Base-by-base conservation (phyloP, 768 basidiomycete genomes). In the Russula virescens region DNA sequence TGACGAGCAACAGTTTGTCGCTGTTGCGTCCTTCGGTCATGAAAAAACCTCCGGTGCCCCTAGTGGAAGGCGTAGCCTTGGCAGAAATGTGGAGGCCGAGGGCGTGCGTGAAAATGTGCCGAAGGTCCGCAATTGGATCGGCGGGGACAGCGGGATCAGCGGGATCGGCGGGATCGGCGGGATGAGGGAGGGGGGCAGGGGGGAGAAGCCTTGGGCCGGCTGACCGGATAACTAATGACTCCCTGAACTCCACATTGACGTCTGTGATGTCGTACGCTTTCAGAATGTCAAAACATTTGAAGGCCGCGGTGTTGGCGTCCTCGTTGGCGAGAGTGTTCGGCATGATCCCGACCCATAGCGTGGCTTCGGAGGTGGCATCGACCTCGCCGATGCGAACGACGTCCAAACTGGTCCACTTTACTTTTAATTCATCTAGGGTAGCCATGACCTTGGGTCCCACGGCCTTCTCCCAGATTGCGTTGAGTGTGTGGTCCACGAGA, bases 11-110 rank as follows among this genome's bases (percentile, higher is more conserved):
- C 54, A 70, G 61, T 14, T 58, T 71, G 52, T 70, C 58, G 62
- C 69, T 74, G 62, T 61, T 52, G 40, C 70, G 69, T 64, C 73
- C 75, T 66, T 75, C 70, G 16, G 69, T 52, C 55, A 76, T 68
- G 70, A 76, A 76, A 61, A 75, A 70, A 6, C 73, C 74, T 5
- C 69, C 69, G 7, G 76, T 77, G 10, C 76, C 76, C n/a, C 31
- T 3, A 8, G 31, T 8, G 31, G 8, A 31, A 31, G 31, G 34
- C 14, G 51, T 46, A 5, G 43, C 26, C 25, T 38, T 16, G 2
- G 55, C 50, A 54, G 31, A 49, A 42, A 63, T 63, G 34, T 35
- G 21, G 11, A 52, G n/a, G 3, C 51, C 51, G 2, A 52, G 51
- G 2, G 34, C 6, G 7, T n/a, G 13, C 5, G 13, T 52, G 6